Conservation (phyloP, 805 yeast species). For the Candida railenensis region DNA sequence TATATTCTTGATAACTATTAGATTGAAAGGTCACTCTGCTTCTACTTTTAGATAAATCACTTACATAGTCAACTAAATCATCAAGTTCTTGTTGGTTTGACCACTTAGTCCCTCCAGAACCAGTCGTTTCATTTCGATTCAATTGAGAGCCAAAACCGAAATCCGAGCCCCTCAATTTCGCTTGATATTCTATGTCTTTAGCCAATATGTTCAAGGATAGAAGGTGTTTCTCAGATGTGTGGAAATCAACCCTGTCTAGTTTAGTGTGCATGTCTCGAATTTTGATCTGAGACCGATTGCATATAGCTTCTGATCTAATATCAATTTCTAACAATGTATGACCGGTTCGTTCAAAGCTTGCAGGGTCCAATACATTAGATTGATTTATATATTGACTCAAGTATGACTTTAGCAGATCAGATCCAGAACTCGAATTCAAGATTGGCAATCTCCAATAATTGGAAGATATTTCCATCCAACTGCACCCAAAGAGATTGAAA, state of each 20-base stretch:
- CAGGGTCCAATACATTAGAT: constrained; percentile 28
- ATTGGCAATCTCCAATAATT: constrained; percentile 61
- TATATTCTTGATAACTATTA: not conserved
- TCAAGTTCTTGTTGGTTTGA: constrained; percentile 27
- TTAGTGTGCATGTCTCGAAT: constrained; percentile 48
- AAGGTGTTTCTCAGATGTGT: constrained; percentile 23
- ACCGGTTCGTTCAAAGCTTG: constrained; percentile 52
- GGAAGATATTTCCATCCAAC: constrained; percentile 57
- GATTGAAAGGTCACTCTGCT: not conserved
- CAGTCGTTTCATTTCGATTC: not conserved
- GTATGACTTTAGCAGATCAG: constrained; percentile 13
- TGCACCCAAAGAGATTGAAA: constrained; percentile 81
- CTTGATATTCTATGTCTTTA: constrained; percentile 54
- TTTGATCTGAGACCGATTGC: constrained; percentile 48
- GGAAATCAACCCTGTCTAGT: constrained; percentile 7
- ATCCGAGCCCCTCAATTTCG: constrained; percentile 35
- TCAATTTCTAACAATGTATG: constrained; percentile 72
- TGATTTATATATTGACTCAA: constrained; percentile 18
- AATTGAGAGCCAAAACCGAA: constrained; percentile 1
- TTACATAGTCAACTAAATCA: constrained; percentile 29
- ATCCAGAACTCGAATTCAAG: constrained; percentile 13
- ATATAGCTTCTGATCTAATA: constrained; percentile 55
- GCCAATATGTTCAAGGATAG: constrained; percentile 56
- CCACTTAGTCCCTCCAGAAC: constrained; percentile 21
- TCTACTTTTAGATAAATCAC: constrained; percentile 17